A percentile compares a stretch with the other conserved stretches of the same genome.
These are phyloP conservation scores for Agroathelia rolfsii DNA, from an alignment of 1,284 basidiomycete species.

Conservation along the genomic window DNA sequence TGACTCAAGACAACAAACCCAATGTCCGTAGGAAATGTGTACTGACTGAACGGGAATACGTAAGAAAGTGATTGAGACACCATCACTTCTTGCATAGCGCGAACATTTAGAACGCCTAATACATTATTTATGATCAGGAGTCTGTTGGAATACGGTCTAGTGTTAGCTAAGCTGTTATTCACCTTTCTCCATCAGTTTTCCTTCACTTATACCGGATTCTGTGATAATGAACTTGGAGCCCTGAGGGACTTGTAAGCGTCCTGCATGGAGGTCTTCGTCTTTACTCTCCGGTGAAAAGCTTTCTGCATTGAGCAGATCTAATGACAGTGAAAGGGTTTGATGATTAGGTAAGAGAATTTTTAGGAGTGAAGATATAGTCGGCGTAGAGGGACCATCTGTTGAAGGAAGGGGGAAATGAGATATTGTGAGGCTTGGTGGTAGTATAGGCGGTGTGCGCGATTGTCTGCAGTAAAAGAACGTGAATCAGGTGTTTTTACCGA, in stretches of 20 bases:
- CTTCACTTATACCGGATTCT: slow-evolving; percentile 60
- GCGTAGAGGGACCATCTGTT: slow-evolving; percentile 20
- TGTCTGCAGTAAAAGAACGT: slow-evolving; percentile 34
- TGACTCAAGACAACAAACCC: slow-evolving; percentile 54
- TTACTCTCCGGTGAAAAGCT: slow-evolving; percentile 58
- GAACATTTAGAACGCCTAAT: slow-evolving; percentile 60
- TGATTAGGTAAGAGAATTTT: slow-evolving; percentile 44
- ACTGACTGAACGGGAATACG: slow-evolving; percentile 70
- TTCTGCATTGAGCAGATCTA: slow-evolving; percentile 52
- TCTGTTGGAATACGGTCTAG: background rate
- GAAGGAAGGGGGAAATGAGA: slow-evolving; percentile 45
- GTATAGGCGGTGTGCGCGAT: slow-evolving; percentile 55
- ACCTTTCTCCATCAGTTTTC: slow-evolving; percentile 55
- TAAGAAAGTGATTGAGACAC: slow-evolving; percentile 66
- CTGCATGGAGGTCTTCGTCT: slow-evolving; percentile 67
- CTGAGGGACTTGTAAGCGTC: slow-evolving; percentile 62
- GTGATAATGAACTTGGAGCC: slow-evolving; percentile 59
- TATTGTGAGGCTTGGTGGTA: slow-evolving; percentile 60
- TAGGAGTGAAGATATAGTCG: slow-evolving; percentile 43
- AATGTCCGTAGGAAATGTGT: slow-evolving; percentile 70
- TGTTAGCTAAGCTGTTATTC: slow-evolving; percentile 5
- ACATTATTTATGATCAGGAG: background rate
- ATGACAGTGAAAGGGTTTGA: slow-evolving; percentile 40
- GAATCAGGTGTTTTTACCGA: slow-evolving; percentile 2
- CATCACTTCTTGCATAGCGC: slow-evolving; percentile 60